Evolutionary conservation across 2,329 filamentous ascomycete species (phyloP), one percentile per base, ranked within the genome.

Genomic region (Fusarium mundagurra): DNA sequence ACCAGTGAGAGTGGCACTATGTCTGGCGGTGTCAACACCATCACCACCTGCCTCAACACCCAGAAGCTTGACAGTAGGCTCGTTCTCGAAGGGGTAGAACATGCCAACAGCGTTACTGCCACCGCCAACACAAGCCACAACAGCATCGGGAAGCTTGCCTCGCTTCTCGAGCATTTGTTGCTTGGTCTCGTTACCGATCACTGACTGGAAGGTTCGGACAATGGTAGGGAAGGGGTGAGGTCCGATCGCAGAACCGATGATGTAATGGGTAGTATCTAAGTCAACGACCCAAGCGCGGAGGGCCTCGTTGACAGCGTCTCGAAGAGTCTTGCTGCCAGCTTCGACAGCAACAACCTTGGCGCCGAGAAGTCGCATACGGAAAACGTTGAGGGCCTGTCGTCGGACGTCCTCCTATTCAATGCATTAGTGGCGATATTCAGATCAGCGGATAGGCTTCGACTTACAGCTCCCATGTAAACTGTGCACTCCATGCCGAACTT

Each of bases 401-500:
- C 96, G 93, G 60, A 98, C 96, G 80, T 99, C 96, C 85, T 99
- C 96, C 79, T 87, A 59, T 60, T 60, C 24, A n/a, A 20, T 3
- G 29, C 55, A 64, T 83, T 76, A 81, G 80, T 71, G 24, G 51
- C 45, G 33, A 12, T 5, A 33, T 48, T 27, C 29, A 18, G 20
- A 50, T 39, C 16, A 27, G 7, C 10, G 9, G 22, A 45, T 51
- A n/a, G 5, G 14, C 29, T 34, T 51, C 24, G 6, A 84, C 85
- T 82, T 81, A 87, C 85, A 53, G 95, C 95, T 78, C 96, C 96
- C 96, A 99, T 99, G 85, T 95, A 99, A 63, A 99, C 93, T 36
- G 95, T 97, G 82, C 96, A 99, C 82, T 96, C 93, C 95, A 99
- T 96, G 80, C 94, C 95, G 80, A 99, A 98, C 85, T 98, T 98